Conservation (phyloP, 2,329 filamentous ascomycete genomes). For the Colletotrichum tabaci region DNA sequence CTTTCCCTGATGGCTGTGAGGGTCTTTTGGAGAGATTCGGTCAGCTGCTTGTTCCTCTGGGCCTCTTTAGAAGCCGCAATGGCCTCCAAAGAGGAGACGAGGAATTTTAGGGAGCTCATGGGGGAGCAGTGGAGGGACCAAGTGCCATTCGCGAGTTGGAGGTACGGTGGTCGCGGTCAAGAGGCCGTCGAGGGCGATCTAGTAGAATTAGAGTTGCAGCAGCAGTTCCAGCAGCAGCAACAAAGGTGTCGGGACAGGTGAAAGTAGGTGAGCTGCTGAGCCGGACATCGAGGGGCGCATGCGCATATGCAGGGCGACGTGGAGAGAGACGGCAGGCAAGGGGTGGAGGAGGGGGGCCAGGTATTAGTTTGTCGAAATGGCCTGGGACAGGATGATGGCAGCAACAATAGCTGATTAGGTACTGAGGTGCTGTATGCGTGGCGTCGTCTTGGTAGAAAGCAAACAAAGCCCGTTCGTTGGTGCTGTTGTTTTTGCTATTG, state of each 20-base stretch:
- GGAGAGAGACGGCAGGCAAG: conserved; percentile 20
- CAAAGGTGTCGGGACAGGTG: background rate
- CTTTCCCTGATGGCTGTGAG: conserved; percentile 88
- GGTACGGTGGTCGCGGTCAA: conserved; percentile 7
- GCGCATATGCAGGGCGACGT: conserved; percentile 40
- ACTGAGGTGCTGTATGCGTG: background rate
- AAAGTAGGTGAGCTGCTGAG: conserved; percentile 26
- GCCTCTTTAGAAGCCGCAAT: conserved; percentile 95
- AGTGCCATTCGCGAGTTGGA: conserved; percentile 60
- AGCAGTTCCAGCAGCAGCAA: background rate
- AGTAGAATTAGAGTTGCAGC: background rate
- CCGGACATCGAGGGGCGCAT: conserved; percentile 38
- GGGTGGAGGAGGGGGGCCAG: background rate
- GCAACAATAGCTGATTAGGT: background rate
- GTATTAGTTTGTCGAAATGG: background rate
- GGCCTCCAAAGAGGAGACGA: conserved; percentile 91
- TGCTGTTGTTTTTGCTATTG: conserved; percentile 12
- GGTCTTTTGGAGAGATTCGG: conserved; percentile 85
- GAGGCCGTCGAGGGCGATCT: conserved; percentile 12
- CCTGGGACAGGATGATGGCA: conserved; percentile 2
- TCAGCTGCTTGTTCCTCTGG: conserved; percentile 86
- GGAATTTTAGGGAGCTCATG: conserved; percentile 96
- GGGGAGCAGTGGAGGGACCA: conserved; percentile 65
- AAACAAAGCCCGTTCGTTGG: background rate
- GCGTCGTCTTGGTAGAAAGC: background rate